phyloP scores from a whole-genome alignment of 306 rosid genomes.

The Sicyos baderoa region DNA sequence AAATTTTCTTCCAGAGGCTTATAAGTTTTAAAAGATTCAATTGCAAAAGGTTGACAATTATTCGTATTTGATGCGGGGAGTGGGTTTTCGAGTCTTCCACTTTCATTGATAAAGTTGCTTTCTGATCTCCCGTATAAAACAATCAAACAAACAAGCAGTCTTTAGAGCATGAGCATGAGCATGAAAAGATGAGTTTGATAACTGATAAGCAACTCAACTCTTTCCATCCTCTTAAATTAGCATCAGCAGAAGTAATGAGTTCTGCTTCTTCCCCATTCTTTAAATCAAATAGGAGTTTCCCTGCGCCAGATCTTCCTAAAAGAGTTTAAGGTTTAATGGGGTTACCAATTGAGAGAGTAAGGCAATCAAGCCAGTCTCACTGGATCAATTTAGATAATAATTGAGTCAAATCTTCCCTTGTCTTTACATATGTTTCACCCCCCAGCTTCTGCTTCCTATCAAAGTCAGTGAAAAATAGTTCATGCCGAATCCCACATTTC shows the following conservation, averaged over 20 bases:
- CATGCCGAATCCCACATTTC: background rate
- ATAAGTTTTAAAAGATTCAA: background rate
- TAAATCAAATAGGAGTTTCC: background rate
- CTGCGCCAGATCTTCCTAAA: background rate
- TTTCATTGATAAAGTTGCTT: background rate
- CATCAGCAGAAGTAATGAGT: background rate
- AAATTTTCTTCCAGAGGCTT: background rate
- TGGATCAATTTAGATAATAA: background rate
- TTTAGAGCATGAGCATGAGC: background rate
- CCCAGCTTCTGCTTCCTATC: background rate
- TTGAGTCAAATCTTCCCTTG: background rate
- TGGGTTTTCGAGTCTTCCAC: background rate
- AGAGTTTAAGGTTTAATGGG: background rate
- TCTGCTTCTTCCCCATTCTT: background rate
- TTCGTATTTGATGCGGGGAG: background rate
- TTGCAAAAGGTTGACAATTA: background rate
- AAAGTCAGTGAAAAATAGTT: background rate
- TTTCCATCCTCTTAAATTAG: background rate
- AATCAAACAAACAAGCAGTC: background rate
- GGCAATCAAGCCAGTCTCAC: background rate
- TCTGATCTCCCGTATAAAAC: background rate
- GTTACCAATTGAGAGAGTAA: background rate
- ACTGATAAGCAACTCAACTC: background rate
- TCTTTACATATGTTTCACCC: background rate
- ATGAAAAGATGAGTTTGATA: background rate